These are phyloP conservation scores for Boletus speciosus DNA, from an alignment of 768 basidiomycete species.

Conservation along the genomic window DNA sequence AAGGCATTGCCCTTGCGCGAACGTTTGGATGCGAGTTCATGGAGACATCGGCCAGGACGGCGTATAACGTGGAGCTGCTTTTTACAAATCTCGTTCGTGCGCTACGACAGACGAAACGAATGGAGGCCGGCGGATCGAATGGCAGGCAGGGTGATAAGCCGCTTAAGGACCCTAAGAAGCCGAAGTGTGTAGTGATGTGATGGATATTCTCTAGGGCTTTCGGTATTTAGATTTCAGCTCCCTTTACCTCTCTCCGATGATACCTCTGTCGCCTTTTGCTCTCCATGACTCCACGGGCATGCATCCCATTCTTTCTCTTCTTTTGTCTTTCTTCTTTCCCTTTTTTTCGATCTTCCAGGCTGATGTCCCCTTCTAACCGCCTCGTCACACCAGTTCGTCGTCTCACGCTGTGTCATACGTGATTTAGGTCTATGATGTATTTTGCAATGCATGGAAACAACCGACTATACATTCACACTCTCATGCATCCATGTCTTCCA, in stretches of 20 bases:
- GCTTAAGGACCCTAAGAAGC: slow-evolving; percentile 44
- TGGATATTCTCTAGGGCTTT: slow-evolving; percentile 56
- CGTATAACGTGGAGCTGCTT: slow-evolving; percentile 85
- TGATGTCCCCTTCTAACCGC: slow-evolving; percentile 31
- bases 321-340: slow-evolving; percentile 14
- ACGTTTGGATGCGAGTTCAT: slow-evolving; percentile 90
- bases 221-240: slow-evolving; percentile 63
- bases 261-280: slow-evolving; percentile 53
- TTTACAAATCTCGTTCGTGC: slow-evolving; percentile 86
- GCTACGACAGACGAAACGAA: slow-evolving; percentile 64
- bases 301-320: slow-evolving; percentile 18
- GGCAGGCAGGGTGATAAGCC: slow-evolving; percentile 38
- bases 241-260: slow-evolving; percentile 74
- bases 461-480: slow-evolving; percentile 14
- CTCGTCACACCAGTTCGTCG: slow-evolving; percentile 31
- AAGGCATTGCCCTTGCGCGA: slow-evolving; percentile 78
- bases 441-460: slow-evolving; percentile 36
- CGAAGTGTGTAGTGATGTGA: slow-evolving; percentile 81
- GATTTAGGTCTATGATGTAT: slow-evolving; percentile 39
- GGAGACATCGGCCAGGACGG: slow-evolving; percentile 95
- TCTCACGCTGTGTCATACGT: slow-evolving; percentile 39
- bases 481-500: background rate
- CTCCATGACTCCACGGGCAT: slow-evolving; percentile 25
- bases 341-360: slow-evolving; percentile 27
- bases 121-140: slow-evolving; percentile 47